These are phyloP conservation scores for Hypocreales sp. DNA, from an alignment of 2,329 filamentous ascomycete species.

Conservation along the genomic window DNA sequence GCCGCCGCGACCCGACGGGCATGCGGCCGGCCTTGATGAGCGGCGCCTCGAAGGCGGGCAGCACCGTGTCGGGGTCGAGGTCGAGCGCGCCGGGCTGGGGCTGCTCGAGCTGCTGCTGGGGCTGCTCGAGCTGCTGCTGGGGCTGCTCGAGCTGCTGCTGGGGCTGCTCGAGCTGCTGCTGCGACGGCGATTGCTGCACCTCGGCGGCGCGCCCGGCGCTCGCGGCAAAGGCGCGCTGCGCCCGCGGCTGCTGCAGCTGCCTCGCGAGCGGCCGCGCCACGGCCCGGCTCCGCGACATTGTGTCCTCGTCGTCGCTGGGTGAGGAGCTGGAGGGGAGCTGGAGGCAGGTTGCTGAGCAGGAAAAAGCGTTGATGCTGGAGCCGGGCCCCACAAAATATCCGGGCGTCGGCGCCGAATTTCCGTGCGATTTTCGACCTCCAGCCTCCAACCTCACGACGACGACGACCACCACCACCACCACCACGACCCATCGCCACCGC, in stretches of 20 bases:
- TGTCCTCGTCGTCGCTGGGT: no score
- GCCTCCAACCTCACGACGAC: no score
- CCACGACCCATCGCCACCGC: no score
- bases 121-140: no score
- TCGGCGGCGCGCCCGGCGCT: slow-evolving; percentile 16
- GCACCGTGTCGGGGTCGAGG: slow-evolving; percentile 54
- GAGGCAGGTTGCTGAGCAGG: no score
- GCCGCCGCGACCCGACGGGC: slow-evolving; percentile 72
- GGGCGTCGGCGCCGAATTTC: no score
- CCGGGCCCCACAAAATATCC: slow-evolving; percentile 3
- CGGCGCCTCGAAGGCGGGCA: slow-evolving; percentile 40
- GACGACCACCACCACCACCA: no score
- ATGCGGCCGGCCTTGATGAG: slow-evolving; percentile 53
- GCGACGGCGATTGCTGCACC: slow-evolving; percentile 6
- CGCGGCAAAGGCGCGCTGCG: slow-evolving; percentile 20
- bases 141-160: no score
- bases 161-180: slow-evolving; percentile 4
- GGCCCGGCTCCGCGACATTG: slow-evolving; percentile 46
- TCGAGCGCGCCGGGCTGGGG: slow-evolving; percentile 21
- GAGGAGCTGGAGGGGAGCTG: no score
- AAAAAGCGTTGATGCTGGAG: not conserved
- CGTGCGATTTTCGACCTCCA: no score
- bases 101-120: no score
- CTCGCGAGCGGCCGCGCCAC: slow-evolving; percentile 39
- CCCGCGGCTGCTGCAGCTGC: slow-evolving; percentile 29